Evolutionary conservation across 352 stramenopile species (phyloP).

Genomic region (Phytophthora cryptogea): DNA sequence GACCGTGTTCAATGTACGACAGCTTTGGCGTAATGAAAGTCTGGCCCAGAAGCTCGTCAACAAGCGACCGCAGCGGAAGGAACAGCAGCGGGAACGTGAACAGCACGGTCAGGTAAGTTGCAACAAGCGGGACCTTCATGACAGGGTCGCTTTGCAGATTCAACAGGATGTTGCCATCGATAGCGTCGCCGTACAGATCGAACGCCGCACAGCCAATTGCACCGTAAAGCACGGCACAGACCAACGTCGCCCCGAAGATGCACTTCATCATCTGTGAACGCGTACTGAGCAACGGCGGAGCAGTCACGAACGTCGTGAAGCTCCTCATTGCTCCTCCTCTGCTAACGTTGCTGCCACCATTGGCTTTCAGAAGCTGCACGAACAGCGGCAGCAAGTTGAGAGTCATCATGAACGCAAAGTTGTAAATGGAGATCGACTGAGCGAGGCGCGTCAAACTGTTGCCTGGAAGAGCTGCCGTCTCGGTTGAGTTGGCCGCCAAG

Average conservation of each 20-base stretch:
- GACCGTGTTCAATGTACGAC: constrained; percentile 5
- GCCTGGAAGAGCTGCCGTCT: constrained; percentile 5
- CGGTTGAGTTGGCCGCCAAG: neutral
- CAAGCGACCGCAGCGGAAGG: constrained; percentile 42
- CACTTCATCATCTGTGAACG: constrained; percentile 45
- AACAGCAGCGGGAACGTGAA: constrained; percentile 62
- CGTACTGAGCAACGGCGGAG: constrained; percentile 23
- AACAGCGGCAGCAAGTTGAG: constrained; percentile 81
- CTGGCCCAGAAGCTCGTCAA: constrained; percentile 37
- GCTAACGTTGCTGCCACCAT: constrained; percentile 17
- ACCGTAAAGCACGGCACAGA: constrained; percentile 58
- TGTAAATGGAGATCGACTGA: constrained; percentile 75
- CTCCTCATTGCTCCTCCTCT: constrained; percentile 41
- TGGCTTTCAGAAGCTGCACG: constrained; percentile 48
- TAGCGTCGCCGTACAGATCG: constrained; percentile 48
- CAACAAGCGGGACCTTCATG: constrained; percentile 51
- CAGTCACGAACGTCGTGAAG: constrained; percentile 29
- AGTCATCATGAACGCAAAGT: constrained; percentile 82
- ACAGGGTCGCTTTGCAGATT: constrained; percentile 46
- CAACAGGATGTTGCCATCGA: constrained; percentile 57
- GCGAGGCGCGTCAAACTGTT: constrained; percentile 41
- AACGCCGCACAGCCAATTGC: constrained; percentile 48
- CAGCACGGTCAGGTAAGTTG: constrained; percentile 47
- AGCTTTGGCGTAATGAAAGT: constrained; percentile 6
- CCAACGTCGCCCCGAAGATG: constrained; percentile 45